Evolutionary conservation across 768 basidiomycete species (phyloP).

Genomic region (Pleurotus djamor): DNA sequence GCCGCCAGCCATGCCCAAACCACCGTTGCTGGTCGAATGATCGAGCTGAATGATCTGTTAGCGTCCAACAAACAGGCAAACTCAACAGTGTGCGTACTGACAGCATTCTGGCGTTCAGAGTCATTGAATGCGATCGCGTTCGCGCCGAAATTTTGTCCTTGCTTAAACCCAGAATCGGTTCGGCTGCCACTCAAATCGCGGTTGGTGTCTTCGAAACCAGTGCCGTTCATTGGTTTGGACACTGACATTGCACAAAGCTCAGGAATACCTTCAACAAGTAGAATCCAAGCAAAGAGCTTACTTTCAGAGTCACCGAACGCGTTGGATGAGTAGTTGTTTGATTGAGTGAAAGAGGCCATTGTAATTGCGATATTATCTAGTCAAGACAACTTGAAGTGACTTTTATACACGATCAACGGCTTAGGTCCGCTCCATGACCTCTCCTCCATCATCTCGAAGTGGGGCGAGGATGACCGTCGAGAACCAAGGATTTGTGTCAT

Average conservation of each 20-base stretch:
- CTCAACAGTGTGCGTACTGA: no score
- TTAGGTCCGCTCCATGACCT: neutral
- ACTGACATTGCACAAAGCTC: no score
- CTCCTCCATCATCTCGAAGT: neutral
- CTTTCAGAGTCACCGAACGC: neutral
- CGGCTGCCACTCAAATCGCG: neutral
- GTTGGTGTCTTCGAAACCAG: neutral
- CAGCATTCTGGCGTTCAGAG: no score
- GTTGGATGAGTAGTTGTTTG: neutral
- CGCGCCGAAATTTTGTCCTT: no score
- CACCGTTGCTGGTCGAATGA: no score
- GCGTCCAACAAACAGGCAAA: no score
- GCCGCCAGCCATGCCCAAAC: neutral
- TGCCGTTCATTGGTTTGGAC: neutral
- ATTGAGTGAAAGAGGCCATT: neutral
- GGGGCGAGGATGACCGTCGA: neutral
- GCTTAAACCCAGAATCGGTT: neutral
- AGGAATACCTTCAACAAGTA: neutral
- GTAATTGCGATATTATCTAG: neutral
- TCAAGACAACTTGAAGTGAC: neutral
- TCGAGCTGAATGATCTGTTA: no score
- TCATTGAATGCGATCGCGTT: no score
- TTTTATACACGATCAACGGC: neutral
- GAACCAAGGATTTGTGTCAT: neutral
- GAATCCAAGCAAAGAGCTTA: neutral